Evolutionary conservation across 2,329 filamentous ascomycete species (phyloP), one percentile per base, ranked within the genome.

Genomic region (Thielaviopsis punctulata): DNA sequence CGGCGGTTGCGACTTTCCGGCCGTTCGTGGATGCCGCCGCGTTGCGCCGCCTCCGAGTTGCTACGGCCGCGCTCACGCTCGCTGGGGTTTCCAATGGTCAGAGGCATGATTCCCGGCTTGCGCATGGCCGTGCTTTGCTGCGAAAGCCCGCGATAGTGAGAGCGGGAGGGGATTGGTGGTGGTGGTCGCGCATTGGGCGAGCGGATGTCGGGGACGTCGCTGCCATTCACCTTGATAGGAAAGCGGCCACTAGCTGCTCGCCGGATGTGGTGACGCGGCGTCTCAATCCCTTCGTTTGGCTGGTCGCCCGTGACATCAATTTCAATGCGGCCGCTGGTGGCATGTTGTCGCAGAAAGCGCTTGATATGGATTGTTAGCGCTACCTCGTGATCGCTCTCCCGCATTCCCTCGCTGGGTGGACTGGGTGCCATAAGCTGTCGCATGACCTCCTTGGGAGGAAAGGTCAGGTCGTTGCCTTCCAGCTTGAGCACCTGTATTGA

Each of bases 401-500:
- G 77, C 13, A 69, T 65, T 2, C 70, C 69, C 36, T 79, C 75
- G 58, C 77, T 76, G 1, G 76, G 71, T 18, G 75, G 74, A 48
- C 69, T 78, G 41, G 67, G 67, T 18, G 72, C 70, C 59, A 75
- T 73, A 10, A 77, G 68, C 58, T 82, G 78, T 25, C 48, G 45
- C 23, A 87, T 64, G 13, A 83, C 72, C 58, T 84, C 80, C 59
- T 75, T 78, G 15, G 86, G 82, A 3, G 88, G 88, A 59, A 90
- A 90, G 54, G 75, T 77, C 54, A 95, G 76, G 8, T 86, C 86
- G 59, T 95, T 95, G 45, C 87, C 87, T 54, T 90, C 84, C 33
- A 95, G 78, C 65, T 94, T 95, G 53, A 96, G 73, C 58, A 93
- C 84, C 62, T 90, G 86, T 55, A 96, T 69, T 52, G 87, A 92